A percentile compares a stretch with the other conserved stretches of the same genome.
These are phyloP conservation scores for Raphanus raphanistrum DNA, from an alignment of 345 rosid genomes.

Conservation along the genomic window DNA sequence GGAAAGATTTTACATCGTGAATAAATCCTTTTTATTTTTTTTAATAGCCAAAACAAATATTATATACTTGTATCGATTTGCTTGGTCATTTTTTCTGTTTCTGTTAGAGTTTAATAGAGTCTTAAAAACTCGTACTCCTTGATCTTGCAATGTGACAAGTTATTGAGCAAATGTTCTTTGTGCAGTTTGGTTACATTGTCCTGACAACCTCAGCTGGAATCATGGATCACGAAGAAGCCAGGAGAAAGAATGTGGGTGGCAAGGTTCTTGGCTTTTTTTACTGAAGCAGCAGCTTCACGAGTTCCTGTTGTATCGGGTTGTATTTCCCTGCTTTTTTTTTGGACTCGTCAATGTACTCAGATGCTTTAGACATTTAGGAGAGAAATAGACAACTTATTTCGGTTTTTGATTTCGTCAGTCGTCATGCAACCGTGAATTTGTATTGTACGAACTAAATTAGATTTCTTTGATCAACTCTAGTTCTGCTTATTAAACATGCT, in stretches of 20 bases:
- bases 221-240: conserved; percentile 91
- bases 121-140: not conserved
- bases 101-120: not conserved
- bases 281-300: no score
- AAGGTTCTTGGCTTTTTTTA: no score
- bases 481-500: not conserved
- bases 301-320: no score
- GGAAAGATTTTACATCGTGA: conserved; percentile 20
- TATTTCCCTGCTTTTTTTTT: not conserved
- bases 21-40: no score
- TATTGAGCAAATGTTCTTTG: not conserved
- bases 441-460: not conserved
- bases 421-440: no score
- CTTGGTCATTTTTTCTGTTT: not conserved
- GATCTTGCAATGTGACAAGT: not conserved
- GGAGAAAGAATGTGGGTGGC: conserved; percentile 38
- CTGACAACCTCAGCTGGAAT: conserved; percentile 83
- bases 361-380: not conserved
- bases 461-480: not conserved
- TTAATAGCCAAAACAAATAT: not conserved
- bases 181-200: conserved; percentile 81
- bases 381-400: conserved; percentile 15
- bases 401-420: not conserved
- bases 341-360: not conserved
- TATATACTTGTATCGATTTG: no score